Evolutionary conservation across 1,139 yeast species (phyloP), one percentile per base, ranked within the genome.

Genomic region (Yamadazyma oceani): DNA sequence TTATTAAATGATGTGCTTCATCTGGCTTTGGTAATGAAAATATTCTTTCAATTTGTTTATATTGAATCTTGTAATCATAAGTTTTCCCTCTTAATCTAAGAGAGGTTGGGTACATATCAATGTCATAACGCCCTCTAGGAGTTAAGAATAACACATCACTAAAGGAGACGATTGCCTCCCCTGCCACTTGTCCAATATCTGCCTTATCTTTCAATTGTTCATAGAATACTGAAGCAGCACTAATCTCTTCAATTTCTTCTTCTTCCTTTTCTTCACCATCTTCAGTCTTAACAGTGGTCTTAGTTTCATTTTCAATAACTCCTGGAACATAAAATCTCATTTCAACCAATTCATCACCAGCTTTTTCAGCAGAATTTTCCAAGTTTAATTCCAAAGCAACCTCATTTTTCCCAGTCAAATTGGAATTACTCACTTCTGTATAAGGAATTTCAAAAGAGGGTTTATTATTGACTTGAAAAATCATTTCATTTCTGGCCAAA

Each of bases 61-160:
- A 92, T 59, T 87, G 96, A 43, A 94, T 78, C 66, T 92, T 94
- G 74, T 92, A 94, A 62, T 92, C 98, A 64, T 94, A 92, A 3
- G 98, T 92, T 65, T 92, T 92, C 62, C 99, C 99, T 56, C 98
- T 82, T 41, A 92, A 74, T 60, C 98, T 82, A 64, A 94, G 78
- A 31, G 95, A 86, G 19, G 80, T 78, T 31, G 88, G 82, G 64
- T 87, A 92, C 84, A 92, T 85, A 62, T 90, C 97, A 52, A 92
- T 85, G 60, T 94, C 98, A 62, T 90, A 92, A 63, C 98, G 92
- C 52, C 98, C 98, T 75, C 95, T 82, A 52, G 99, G 99, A 1
- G 98, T 94, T 44, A 94, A 79, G 74, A 92, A 89, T 57, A 92
- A 74, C 9, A 89, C 83, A 54, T 90, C 97, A 38, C 87, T 80